Base-by-base conservation (phyloP, 2,329 filamentous ascomycete species). In the Arthrobotrys conoides region DNA sequence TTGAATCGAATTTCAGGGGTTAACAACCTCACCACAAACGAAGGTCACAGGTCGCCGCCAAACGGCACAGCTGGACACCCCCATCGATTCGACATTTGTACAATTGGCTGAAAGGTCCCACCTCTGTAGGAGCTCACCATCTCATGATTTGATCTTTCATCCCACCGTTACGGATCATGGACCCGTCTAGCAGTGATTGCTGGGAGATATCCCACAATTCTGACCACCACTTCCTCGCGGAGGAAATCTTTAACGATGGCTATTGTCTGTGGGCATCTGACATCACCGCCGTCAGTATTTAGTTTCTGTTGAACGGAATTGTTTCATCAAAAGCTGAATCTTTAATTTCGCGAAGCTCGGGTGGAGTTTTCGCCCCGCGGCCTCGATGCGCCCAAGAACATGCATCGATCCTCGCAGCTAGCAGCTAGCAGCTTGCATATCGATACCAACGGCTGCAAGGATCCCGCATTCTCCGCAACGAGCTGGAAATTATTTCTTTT, bases 1-100 rank as follows among this genome's bases (percentile, higher is more conserved):
- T 30, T 48, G 30, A 38, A 46, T 55, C 51, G 46, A 53, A 63
- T 71, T 71, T 71, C 68, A 71, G 68, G 68, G 68, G 68, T n/a
- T 65, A 71, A 71, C 51, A 48, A 46, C 41, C 10, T 61, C 57
- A 44, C 36, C 46, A 33, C 36, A 63, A 44, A 48, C 53, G 67
- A 61, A 63, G 48, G 55, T 61, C 55, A 71, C 67, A 51, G 20
- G 55, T 71, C 51, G 18, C 48, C 44, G 36, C 30, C 30, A 27
- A 27, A 71, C 46, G 57, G 68, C 57, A 55, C 20, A 55, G 57
- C 48, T 57, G 67, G 53, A 53, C 38, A 51, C 41, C 30, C 33
- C 30, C 33, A 46, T 38, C 33, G 22, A 27, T 16, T 59, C 38
- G 49, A 18, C 27, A 12, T n/a, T n/a, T n/a, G n/a, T n/a, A n/a